These are phyloP conservation scores for Cynara cardunculus DNA, from an alignment of 129 eudicot species.

Conservation along the genomic window DNA sequence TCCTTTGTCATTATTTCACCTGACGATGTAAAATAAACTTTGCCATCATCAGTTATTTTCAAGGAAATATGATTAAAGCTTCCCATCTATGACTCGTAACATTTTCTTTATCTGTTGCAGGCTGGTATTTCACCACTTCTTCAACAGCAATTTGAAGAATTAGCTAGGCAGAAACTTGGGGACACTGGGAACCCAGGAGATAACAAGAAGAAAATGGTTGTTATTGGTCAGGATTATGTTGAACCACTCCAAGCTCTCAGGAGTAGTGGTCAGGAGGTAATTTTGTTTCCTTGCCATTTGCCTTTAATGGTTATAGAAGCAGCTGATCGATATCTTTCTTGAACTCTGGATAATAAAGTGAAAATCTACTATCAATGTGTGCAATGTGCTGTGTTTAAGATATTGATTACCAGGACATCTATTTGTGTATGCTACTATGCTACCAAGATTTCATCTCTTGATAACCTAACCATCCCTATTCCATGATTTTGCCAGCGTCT, in stretches of 20 bases:
- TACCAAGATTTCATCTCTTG: too few species aligned
- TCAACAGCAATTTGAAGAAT: slow-evolving; percentile 76
- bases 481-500: background rate
- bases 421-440: too few species aligned
- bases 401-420: background rate
- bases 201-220: slow-evolving; percentile 58
- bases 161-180: slow-evolving; percentile 44
- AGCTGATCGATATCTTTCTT: background rate
- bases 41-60: background rate
- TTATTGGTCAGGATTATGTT: slow-evolving; percentile 86
- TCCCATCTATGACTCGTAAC: background rate
- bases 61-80: background rate
- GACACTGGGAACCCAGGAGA: slow-evolving; percentile 29
- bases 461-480: too few species aligned
- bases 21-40: background rate
- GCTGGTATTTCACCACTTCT: slow-evolving; percentile 88
- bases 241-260: slow-evolving; percentile 96
- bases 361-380: background rate
- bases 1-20: background rate
- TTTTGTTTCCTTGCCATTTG: background rate
- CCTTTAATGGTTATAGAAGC: background rate
- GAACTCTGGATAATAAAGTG: background rate
- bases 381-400: background rate
- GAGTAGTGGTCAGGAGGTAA: slow-evolving; percentile 84
- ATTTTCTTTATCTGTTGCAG: slow-evolving; percentile 36